These are phyloP conservation scores for Macrolepiota fuliginosa DNA, from an alignment of 768 basidiomycete genomes.

Conservation along the genomic window DNA sequence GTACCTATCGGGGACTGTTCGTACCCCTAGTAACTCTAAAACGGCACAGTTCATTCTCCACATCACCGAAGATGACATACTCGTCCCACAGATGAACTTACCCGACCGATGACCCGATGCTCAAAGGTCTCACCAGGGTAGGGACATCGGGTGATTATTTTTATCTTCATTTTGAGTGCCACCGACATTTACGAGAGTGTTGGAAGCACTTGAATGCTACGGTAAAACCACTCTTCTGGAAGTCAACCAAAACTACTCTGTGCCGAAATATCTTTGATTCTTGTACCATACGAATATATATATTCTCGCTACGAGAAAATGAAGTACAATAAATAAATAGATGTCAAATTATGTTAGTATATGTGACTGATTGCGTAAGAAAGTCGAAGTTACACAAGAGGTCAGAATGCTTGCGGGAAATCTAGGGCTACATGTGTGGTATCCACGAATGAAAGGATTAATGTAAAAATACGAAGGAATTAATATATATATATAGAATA, in stretches of 20 bases:
- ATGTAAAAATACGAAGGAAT: background rate
- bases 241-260: background rate
- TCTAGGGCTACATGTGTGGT: conserved; percentile 10
- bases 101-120: background rate
- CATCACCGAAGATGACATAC: conserved; percentile 7
- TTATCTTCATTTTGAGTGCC: background rate
- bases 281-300: background rate
- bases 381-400: conserved; percentile 1
- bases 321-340: background rate
- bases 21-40: conserved; percentile 3
- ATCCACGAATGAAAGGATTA: background rate
- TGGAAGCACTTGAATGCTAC: background rate
- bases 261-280: background rate
- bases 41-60: conserved; percentile 4
- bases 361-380: background rate
- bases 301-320: background rate
- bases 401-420: background rate
- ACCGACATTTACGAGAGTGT: background rate
- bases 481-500: background rate
- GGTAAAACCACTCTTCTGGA: background rate
- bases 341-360: background rate
- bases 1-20: conserved; percentile 1
- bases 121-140: background rate
- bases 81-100: background rate
- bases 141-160: background rate